These are phyloP conservation scores for Aspergillaceae sp. DNA, from an alignment of 2,329 filamentous ascomycete genomes.

Conservation along the genomic window DNA sequence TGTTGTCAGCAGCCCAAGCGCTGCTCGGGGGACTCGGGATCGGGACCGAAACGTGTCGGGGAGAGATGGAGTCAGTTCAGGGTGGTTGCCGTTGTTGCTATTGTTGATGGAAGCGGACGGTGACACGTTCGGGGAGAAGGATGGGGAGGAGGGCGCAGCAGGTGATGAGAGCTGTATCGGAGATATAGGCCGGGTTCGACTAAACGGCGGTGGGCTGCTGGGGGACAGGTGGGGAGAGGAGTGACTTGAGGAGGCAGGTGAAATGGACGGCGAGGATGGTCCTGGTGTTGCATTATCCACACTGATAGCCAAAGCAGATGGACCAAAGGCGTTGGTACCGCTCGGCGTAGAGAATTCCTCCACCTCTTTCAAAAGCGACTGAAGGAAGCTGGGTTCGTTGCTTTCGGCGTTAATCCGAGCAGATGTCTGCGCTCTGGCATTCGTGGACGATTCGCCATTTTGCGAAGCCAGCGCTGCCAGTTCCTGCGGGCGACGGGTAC, in stretches of 20 bases:
- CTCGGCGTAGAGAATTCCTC: conserved; percentile 45
- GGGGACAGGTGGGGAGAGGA: conserved; percentile 33
- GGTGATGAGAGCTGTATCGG: conserved; percentile 29
- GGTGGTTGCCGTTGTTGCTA: background rate
- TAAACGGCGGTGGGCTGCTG: conserved; percentile 30
- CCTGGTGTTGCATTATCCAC: conserved; percentile 30
- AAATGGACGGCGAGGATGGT: conserved; percentile 35
- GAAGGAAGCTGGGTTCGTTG: conserved; percentile 68
- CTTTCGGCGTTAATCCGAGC: conserved; percentile 26
- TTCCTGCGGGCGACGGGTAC: conserved; percentile 60
- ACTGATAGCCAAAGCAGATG: conserved; percentile 22
- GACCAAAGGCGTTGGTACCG: conserved; percentile 8
- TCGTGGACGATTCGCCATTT: conserved; percentile 32
- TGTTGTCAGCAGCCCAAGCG: conserved; percentile 12
- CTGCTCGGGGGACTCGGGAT: conserved; percentile 18
- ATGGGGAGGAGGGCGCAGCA: conserved; percentile 21
- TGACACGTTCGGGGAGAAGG: conserved; percentile 64
- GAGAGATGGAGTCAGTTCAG: conserved; percentile 4
- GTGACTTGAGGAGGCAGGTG: conserved; percentile 31
- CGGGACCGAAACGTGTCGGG: conserved; percentile 11
- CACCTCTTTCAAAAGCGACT: conserved; percentile 80
- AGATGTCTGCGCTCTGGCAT: conserved; percentile 23
- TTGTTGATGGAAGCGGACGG: conserved; percentile 47
- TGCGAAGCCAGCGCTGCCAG: conserved; percentile 38
- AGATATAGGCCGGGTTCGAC: conserved; percentile 26